Conservation (phyloP, 148 eudicot genomes). For the Nyssa sinensis region DNA sequence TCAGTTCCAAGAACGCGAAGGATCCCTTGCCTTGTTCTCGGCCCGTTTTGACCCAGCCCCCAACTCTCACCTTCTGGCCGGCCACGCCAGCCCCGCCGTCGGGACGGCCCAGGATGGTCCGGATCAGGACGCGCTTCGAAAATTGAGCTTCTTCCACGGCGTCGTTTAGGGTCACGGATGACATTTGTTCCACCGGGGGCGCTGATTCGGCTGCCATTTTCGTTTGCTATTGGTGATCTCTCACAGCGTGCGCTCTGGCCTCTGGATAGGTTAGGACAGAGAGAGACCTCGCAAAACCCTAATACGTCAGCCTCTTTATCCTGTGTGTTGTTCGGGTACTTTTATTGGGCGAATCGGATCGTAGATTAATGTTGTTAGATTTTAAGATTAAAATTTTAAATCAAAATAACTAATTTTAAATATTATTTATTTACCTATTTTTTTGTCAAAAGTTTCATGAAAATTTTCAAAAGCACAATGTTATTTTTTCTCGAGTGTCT, state of each 20-base stretch:
- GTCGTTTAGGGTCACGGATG: conserved; percentile 21
- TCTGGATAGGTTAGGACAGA: too few relatives aligned
- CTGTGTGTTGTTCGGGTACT: too few relatives aligned
- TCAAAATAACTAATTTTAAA: too few relatives aligned
- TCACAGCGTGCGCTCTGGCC: background rate
- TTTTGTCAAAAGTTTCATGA: too few relatives aligned
- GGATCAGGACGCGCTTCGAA: conserved; percentile 67
- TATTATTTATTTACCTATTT: too few relatives aligned
- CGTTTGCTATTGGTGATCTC: background rate
- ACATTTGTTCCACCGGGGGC: conserved; percentile 26
- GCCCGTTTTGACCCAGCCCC: conserved; percentile 95
- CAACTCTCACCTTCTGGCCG: conserved; percentile 52
- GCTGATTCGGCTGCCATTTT: conserved; percentile 2
- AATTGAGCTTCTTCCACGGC: conserved; percentile 37
- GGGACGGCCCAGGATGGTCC: conserved; percentile 40
- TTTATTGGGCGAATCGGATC: too few relatives aligned
- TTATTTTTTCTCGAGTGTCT: too few relatives aligned
- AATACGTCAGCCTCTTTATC: too few relatives aligned
- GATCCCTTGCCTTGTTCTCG: conserved; percentile 71
- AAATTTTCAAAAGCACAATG: too few relatives aligned
- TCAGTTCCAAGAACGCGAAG: conserved; percentile 77
- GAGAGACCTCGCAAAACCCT: background rate
- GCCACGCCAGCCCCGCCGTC: conserved; percentile 63
- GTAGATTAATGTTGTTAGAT: too few relatives aligned
- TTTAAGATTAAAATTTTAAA: too few relatives aligned